A percentile compares a stretch with the other conserved stretches of the same genome.
phyloP scores from a whole-genome alignment of 2,329 filamentous ascomycete species.

The Paecilomyces fulvus region DNA sequence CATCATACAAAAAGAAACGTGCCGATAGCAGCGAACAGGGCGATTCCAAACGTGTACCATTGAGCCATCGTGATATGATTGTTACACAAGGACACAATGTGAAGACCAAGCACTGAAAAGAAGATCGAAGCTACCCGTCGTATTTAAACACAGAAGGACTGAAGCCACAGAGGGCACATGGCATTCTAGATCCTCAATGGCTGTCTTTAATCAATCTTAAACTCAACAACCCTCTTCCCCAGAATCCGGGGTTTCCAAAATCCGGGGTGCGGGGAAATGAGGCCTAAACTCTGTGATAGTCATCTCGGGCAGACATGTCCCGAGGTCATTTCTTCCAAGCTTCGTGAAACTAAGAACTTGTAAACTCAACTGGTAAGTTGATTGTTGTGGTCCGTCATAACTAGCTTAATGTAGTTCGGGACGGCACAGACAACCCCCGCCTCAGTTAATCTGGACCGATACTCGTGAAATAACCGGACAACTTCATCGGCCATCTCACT shows the following conservation, averaged over 20 bases:
- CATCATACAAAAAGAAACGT: constrained; percentile 49
- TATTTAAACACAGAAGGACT: not conserved
- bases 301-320: not conserved
- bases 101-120: not conserved
- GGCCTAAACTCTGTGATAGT: not conserved
- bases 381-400: too few species aligned
- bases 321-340: not conserved
- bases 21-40: constrained; percentile 50
- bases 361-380: too few species aligned
- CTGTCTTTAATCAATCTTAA: not conserved
- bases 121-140: not conserved
- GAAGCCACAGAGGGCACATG: not conserved
- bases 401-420: too few species aligned
- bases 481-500: not conserved
- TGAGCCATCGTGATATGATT: constrained; percentile 22
- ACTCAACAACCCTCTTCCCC: not conserved
- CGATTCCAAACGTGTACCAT: constrained; percentile 44
- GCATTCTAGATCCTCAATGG: not conserved
- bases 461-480: not conserved
- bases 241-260: not conserved
- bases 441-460: not conserved
- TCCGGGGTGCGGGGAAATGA: not conserved
- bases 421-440: not conserved
- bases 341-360: not conserved
- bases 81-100: not conserved